phyloP scores from a whole-genome alignment of 2,329 filamentous ascomycete genomes.

The Diatrype stigma region DNA sequence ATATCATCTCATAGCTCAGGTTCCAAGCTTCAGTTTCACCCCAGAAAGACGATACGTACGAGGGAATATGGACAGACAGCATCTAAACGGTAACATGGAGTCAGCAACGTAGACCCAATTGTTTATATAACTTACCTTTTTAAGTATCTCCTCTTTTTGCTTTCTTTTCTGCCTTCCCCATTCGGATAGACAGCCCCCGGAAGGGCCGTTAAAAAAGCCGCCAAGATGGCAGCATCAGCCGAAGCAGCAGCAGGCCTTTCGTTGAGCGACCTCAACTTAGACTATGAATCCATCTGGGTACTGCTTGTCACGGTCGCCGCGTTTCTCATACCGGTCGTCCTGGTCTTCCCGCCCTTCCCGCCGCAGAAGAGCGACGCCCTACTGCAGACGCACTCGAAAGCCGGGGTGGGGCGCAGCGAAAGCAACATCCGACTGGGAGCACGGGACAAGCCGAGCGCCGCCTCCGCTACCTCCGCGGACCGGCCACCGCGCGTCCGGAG shows the following conservation, averaged over 20 bases:
- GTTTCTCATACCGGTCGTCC: constrained; percentile 50
- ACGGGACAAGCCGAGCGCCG: constrained; percentile 18
- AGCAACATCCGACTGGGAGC: constrained; percentile 40
- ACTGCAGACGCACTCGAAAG: constrained; percentile 47
- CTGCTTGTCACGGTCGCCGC: constrained; percentile 29
- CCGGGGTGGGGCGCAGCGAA: constrained; percentile 37
- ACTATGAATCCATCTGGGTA: constrained; percentile 20
- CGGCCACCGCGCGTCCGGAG: constrained; percentile 46
- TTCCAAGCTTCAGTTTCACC: too few relatives aligned
- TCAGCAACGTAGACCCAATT: background rate
- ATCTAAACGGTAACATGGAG: too few relatives aligned
- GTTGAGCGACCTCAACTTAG: constrained; percentile 17
- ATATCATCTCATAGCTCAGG: too few relatives aligned
- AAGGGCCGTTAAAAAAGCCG: constrained; percentile 3
- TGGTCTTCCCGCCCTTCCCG: constrained; percentile 51
- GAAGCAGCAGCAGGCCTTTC: constrained; percentile 12
- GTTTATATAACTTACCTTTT: background rate
- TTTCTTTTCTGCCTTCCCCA: background rate
- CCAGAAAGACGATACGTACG: too few relatives aligned
- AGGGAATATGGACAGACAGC: too few relatives aligned
- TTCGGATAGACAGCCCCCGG: too few relatives aligned
- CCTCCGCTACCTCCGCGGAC: constrained; percentile 5
- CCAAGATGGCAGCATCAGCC: background rate
- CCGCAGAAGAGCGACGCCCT: constrained; percentile 51
- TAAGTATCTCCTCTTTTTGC: background rate